Percentiles rank a stretch among this genome's conserved stretches.
Evolutionary conservation across 306 rosid genomes (phyloP).

Genomic region (Corylus heterophylla): DNA sequence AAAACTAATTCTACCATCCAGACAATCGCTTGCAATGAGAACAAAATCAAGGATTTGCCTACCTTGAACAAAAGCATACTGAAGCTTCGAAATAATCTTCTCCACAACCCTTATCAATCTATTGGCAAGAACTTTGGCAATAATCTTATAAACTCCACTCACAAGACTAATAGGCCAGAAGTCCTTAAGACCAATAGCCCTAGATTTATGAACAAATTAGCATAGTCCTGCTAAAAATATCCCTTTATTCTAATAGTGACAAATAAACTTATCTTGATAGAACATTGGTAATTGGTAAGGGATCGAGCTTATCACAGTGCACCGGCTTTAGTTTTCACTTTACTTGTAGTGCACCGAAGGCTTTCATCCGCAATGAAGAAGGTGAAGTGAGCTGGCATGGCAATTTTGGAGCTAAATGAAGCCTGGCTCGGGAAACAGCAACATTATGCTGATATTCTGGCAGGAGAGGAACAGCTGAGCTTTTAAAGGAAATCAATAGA

Average conservation of each 20-base stretch:
- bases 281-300: background rate
- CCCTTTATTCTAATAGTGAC: background rate
- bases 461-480: background rate
- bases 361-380: background rate
- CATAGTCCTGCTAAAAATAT: background rate
- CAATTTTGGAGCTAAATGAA: background rate
- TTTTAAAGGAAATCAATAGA: background rate
- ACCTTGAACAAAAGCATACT: too few relatives aligned
- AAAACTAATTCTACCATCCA: too few relatives aligned
- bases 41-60: too few relatives aligned
- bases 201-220: background rate
- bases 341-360: background rate
- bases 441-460: background rate
- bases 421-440: background rate
- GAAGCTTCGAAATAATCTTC: too few relatives aligned
- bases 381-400: background rate
- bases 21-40: too few relatives aligned
- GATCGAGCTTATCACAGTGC: background rate
- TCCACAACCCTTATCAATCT: too few relatives aligned
- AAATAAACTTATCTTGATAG: background rate
- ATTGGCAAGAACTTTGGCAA: too few relatives aligned
- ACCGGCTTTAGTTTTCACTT: background rate
- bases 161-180: too few relatives aligned
- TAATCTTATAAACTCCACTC: too few relatives aligned
- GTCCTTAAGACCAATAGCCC: too few relatives aligned